Percentiles rank a stretch among this genome's conserved stretches.
Evolutionary conservation across 2,329 filamentous ascomycete species (phyloP).

Genomic region (Tolypocladium tropicale): DNA sequence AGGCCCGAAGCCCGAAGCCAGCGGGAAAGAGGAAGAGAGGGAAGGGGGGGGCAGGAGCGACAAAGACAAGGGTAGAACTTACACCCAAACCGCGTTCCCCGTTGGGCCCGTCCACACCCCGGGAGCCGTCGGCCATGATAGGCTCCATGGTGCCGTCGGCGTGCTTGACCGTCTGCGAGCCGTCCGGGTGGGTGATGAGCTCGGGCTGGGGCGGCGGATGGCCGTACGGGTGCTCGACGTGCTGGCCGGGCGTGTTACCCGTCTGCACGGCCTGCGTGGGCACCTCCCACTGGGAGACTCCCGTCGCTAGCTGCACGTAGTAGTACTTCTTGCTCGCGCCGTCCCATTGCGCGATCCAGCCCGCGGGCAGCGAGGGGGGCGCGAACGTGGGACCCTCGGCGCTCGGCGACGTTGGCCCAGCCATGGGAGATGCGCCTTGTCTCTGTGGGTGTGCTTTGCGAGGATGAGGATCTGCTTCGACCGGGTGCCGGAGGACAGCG

Average conservation of each 20-base stretch:
- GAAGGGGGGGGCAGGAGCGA: background rate
- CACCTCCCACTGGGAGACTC: conserved; percentile 64
- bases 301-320: conserved; percentile 62
- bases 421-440: conserved; percentile 30
- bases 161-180: conserved; percentile 49
- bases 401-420: conserved; percentile 47
- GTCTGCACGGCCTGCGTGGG: conserved; percentile 54
- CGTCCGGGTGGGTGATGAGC: conserved; percentile 53
- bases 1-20: background rate
- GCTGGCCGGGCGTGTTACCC: conserved; percentile 47
- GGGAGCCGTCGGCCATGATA: conserved; percentile 39
- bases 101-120: conserved; percentile 39
- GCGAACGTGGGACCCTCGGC: conserved; percentile 48
- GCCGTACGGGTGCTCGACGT: conserved; percentile 52
- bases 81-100: conserved; percentile 57
- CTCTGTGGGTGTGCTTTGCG: conserved; percentile 5
- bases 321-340: conserved; percentile 55
- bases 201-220: conserved; percentile 37
- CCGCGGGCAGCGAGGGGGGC: conserved; percentile 50
- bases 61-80: conserved; percentile 31
- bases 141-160: conserved; percentile 53
- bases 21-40: background rate
- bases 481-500: background rate
- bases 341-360: conserved; percentile 65
- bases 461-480: background rate